Conservation (phyloP, 2,329 filamentous ascomycete genomes). For the Exophiala aquamarina region DNA sequence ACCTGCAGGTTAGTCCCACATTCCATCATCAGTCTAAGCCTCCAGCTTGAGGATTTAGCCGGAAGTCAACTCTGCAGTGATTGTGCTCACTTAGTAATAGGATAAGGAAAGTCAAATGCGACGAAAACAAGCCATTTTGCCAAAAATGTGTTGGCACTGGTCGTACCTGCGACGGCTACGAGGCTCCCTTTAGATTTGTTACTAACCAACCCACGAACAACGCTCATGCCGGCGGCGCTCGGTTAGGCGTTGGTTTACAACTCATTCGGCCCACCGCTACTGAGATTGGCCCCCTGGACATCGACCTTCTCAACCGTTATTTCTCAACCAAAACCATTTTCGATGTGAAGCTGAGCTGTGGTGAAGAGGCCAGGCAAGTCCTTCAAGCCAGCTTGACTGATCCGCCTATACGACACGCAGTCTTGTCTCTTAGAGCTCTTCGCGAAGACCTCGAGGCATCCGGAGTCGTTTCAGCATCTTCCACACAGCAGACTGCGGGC, state of each 20-base stretch:
- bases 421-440: conserved; percentile 42
- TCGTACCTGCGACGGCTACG: conserved; percentile 46
- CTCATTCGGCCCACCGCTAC: conserved; percentile 20
- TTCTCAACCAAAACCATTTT: conserved; percentile 47
- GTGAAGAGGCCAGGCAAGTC: conserved; percentile 42
- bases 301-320: conserved; percentile 38
- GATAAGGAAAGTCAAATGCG: conserved; percentile 41
- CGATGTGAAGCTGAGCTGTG: conserved; percentile 38
- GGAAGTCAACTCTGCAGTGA: conserved; percentile 10
- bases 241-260: conserved; percentile 25
- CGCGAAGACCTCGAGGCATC: conserved; percentile 41
- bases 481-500: conserved; percentile 31
- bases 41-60: conserved; percentile 1
- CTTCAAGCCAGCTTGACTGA: conserved; percentile 41
- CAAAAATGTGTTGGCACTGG: conserved; percentile 40
- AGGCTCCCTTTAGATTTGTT: conserved; percentile 38
- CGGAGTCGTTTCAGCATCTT: conserved; percentile 28
- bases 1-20: conserved; percentile 44
- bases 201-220: conserved; percentile 25
- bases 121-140: conserved; percentile 39
- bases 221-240: conserved; percentile 14
- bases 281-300: conserved; percentile 29
- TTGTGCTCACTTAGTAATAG: conserved; percentile 29
- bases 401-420: conserved; percentile 39
- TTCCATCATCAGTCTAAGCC: conserved; percentile 21